Evolutionary conservation across 1,139 yeast species (phyloP).

Genomic region (Magnusiomyces suaveolens): DNA sequence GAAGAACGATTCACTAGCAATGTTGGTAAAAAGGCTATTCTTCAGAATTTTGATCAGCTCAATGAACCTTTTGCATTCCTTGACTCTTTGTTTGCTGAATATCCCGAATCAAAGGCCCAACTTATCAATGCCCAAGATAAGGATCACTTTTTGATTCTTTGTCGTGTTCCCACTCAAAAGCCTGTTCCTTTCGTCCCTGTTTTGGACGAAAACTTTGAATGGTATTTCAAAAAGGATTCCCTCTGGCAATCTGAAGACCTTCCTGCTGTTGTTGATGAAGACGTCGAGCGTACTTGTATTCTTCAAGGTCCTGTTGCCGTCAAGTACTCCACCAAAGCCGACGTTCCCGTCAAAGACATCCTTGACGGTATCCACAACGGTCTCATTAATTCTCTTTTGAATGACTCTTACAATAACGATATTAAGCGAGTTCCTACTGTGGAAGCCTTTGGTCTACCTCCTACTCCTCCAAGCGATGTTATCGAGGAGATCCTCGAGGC

Average conservation of each 20-base stretch:
- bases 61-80: conserved; percentile 55
- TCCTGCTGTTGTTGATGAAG: conserved; percentile 92
- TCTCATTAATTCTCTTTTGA: conserved; percentile 60
- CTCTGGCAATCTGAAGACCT: conserved; percentile 98
- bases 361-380: conserved; percentile 85
- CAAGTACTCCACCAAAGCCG: conserved; percentile 72
- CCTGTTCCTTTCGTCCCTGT: conserved; percentile 98
- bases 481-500: conserved; percentile 30
- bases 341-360: conserved; percentile 88
- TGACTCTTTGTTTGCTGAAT: conserved; percentile 51
- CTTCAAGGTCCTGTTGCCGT: conserved; percentile 98
- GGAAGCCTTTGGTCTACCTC: conserved; percentile 76
- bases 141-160: conserved; percentile 80
- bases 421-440: conserved; percentile 67
- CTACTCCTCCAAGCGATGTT: conserved; percentile 29
- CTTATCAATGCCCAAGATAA: conserved; percentile 90
- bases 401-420: conserved; percentile 64
- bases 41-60: conserved; percentile 65
- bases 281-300: conserved; percentile 96
- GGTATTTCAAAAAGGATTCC: conserved; percentile 95
- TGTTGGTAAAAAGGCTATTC: conserved; percentile 43
- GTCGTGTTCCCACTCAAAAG: conserved; percentile 79
- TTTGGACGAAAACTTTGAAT: conserved; percentile 86
- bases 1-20: conserved; percentile 85
- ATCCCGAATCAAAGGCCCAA: conserved; percentile 68